Percentiles rank a stretch among this genome's conserved stretches.
Evolutionary conservation across 2,329 filamentous ascomycete genomes (phyloP).

Genomic region (Raffaelea albimanens): DNA sequence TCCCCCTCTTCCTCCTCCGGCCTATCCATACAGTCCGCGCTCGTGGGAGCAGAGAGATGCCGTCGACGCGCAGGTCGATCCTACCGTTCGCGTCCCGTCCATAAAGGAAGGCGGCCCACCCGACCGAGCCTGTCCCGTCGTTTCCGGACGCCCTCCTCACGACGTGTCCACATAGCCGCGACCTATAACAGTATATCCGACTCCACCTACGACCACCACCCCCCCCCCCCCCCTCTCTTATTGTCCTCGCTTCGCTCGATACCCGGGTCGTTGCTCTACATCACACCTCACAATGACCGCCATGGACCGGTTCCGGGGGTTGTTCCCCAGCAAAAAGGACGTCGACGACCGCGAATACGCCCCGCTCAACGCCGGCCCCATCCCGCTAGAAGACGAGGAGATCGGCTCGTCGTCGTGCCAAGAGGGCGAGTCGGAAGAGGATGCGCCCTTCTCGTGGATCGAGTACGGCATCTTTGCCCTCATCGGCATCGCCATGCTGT

Average conservation of each 20-base stretch:
- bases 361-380: constrained; percentile 17
- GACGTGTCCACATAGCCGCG: background rate
- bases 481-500: constrained; percentile 87
- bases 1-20: background rate
- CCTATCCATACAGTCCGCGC: background rate
- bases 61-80: background rate
- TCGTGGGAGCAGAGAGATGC: background rate
- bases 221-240: background rate
- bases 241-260: background rate
- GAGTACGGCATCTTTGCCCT: constrained; percentile 81
- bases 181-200: no score
- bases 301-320: constrained; percentile 30
- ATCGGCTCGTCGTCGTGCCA: constrained; percentile 16
- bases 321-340: constrained; percentile 19
- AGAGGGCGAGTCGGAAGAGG: constrained; percentile 18
- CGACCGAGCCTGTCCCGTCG: no score
- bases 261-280: no score
- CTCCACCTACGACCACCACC: no score
- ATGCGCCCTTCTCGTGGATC: constrained; percentile 65
- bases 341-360: constrained; percentile 24
- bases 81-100: no score
- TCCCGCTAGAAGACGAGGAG: constrained; percentile 19
- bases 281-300: constrained; percentile 3
- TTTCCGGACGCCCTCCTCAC: no score
- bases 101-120: background rate